Base-by-base conservation (phyloP, 2,329 filamentous ascomycete species). In the Drechmeria coniospora region DNA sequence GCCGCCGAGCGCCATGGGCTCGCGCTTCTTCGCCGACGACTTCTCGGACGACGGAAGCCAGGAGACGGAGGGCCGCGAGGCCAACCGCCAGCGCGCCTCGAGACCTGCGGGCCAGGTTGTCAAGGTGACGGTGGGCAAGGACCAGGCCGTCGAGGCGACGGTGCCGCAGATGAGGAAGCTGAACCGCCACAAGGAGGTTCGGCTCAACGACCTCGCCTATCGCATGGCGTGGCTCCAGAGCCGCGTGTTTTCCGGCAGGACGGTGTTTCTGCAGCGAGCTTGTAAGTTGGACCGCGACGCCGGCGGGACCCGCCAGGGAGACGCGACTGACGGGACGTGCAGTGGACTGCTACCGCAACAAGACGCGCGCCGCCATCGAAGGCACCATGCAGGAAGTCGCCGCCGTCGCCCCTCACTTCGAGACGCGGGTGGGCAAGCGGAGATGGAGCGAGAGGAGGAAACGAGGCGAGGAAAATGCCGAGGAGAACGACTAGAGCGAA, bases 201-300 rank as follows among this genome's bases (percentile, higher is more conserved):
- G 81, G 26, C 59, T 95, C 35, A 95, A 95, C 47, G 86, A 95
- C 46, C 59, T 95, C 25, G 87, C 84, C 3, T 92, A 92, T 51
- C 74, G 87, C 25, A 92, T 98, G 80, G 86, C 82, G 26, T 98
- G 90, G 87, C 76, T 86, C 30, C 87, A 95, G 57, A 90, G 84
- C 50, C 68, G 87, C 44, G 81, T 87, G 8, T 94, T 95, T 59
- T 77, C 84, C 1, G 80, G 79, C 9, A 69, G 83, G 41, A 83
- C 78, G 22, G 64, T 93, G 26, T 94, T 94, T 52, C 60, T 94
- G 43, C 87, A 94, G 53, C 75, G 83, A 63, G 86, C 86, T 42
- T 60, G 86, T 93, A 61, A 74, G 84, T 79, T 12, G 3, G 10
- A 20, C 5, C 20, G 20, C 6, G 20, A 21, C 9, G 10, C 6